Evolutionary conservation across 2,329 filamentous ascomycete genomes (phyloP), one percentile per base, ranked within the genome.

Genomic region (Trichoderma gracile): DNA sequence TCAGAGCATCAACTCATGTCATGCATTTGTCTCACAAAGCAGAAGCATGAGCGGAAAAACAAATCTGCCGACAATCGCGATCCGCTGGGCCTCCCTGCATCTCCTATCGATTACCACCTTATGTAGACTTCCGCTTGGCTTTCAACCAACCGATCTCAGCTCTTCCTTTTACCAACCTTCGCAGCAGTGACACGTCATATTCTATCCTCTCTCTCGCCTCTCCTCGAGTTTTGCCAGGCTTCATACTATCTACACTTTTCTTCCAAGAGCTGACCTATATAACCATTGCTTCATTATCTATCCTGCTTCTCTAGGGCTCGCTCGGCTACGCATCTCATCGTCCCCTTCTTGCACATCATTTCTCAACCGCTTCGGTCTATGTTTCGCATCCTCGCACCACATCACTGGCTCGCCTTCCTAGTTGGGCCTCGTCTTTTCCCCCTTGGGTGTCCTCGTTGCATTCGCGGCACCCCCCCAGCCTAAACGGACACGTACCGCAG

Each of bases 371-470:
- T 42, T 57, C 46, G 42, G 42, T 53, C 42, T 38, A 49, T 58
- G 33, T n/a, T 60, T 47, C 19, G 50, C 25, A 52, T 54, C 47
- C 63, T 65, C 52, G 63, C 53, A 64, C 66, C 61, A 45, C 55
- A 60, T 63, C 62, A 52, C 57, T 63, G 46, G 30, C 53, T 66
- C 59, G 67, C 66, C 66, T 67, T 67, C 66, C 64, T 67, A 68
- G 59, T 61, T 58, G 59, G 62, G 66, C 64, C 52, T 68, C 63
- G 62, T 52, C 57, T 65, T 45, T 15, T 43, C 49, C 49, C 49
- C 54, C 40, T 65, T 53, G 61, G 40, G 30, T 38, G 27, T 52
- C 40, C 10, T 52, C 30, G 62, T 64, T 63, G 53, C 61, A 63
- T 56, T 33, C 42, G 27, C 25, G 27, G 38, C 55, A 30, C 49